Conservation (phyloP, 768 basidiomycete species). For the Tricholomella constricta region DNA sequence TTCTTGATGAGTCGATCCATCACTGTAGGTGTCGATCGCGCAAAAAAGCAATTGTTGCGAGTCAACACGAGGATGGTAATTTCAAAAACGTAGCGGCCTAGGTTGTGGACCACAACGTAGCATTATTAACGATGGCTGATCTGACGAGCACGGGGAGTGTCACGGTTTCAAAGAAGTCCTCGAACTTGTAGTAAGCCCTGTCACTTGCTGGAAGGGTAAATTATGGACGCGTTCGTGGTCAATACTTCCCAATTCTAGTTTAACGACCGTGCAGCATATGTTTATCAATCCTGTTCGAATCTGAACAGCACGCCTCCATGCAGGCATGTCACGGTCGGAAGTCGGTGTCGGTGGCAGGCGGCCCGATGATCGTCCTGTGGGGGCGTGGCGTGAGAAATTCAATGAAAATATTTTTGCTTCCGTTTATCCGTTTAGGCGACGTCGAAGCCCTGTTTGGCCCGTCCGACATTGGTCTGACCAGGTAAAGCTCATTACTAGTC, state of each 20-base stretch:
- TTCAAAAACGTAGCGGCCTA: constrained; percentile 6
- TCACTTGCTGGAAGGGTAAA: neutral
- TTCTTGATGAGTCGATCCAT: constrained; percentile 19
- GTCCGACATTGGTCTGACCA: too few species aligned
- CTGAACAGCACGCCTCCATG: neutral
- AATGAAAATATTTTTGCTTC: neutral
- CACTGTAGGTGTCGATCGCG: constrained; percentile 22
- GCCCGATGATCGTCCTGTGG: neutral
- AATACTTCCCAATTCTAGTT: neutral
- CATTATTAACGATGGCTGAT: constrained; percentile 6
- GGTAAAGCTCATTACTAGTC: too few species aligned
- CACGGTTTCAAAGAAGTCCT: constrained; percentile 5
- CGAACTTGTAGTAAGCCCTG: neutral
- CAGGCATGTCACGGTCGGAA: neutral
- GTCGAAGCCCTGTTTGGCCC: neutral
- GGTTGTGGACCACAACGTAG: neutral
- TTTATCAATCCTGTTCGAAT: neutral
- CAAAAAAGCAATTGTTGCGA: constrained; percentile 27
- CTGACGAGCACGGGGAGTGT: constrained; percentile 1
- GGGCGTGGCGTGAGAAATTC: neutral
- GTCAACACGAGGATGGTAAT: constrained; percentile 36
- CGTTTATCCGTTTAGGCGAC: neutral
- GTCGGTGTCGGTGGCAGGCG: neutral
- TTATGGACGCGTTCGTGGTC: neutral
- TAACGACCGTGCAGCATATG: neutral